Evolutionary conservation across 352 stramenopile genomes (phyloP).

Genomic region (Phytophthora pistaciae): DNA sequence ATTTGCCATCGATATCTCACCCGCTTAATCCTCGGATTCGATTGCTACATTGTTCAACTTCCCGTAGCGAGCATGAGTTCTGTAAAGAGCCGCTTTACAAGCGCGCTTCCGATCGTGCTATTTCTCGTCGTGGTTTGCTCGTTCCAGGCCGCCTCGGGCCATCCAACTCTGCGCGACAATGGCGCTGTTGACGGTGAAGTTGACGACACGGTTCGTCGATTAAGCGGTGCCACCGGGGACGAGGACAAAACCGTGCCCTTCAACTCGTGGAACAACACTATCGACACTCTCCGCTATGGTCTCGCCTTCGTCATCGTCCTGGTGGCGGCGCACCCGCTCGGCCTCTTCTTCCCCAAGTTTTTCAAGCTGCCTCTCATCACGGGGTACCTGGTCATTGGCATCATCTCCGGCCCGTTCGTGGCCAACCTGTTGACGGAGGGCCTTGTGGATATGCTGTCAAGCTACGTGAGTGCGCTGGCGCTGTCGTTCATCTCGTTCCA

Average conservation of each 20-base stretch:
- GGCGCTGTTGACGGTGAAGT: not conserved
- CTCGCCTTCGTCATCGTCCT: constrained; percentile 67
- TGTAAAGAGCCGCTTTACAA: not conserved
- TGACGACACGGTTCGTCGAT: constrained; percentile 13
- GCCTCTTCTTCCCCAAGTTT: constrained; percentile 63
- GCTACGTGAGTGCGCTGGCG: constrained; percentile 62
- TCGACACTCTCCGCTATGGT: constrained; percentile 52
- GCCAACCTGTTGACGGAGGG: constrained; percentile 49
- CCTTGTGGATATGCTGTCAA: constrained; percentile 51
- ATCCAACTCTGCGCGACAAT: constrained; percentile 13
- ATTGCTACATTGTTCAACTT: not conserved
- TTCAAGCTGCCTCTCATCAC: constrained; percentile 75
- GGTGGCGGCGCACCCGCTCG: constrained; percentile 61
- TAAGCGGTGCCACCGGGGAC: constrained; percentile 28
- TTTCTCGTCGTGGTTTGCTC: not conserved
- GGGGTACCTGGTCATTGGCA: constrained; percentile 67
- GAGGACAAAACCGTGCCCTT: constrained; percentile 54
- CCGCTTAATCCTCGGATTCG: not conserved
- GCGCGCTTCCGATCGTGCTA: not conserved
- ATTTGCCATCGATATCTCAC: not conserved
- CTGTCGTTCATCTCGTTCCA: constrained; percentile 83
- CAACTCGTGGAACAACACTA: constrained; percentile 43
- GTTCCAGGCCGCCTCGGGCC: not conserved
- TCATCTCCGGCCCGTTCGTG: constrained; percentile 64
- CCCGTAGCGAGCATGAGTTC: not conserved